These are phyloP conservation scores for Xylaria cubensis DNA, from an alignment of 495 filamentous ascomycete genomes.

Conservation along the genomic window DNA sequence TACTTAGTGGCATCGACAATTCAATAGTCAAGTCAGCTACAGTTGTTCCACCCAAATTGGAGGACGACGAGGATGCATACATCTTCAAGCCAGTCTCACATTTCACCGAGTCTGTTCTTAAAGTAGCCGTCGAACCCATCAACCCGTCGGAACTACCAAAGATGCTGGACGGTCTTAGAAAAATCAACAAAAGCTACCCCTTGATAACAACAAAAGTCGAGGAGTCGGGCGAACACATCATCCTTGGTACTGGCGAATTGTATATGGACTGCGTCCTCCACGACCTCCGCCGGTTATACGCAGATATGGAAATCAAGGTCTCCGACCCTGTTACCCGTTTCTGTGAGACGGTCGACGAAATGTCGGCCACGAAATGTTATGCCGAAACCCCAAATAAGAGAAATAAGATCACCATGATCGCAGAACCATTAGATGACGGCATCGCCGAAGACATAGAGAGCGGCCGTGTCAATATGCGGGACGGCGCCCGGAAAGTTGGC, in stretches of 20 bases:
- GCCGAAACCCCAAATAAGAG: constrained; percentile 98
- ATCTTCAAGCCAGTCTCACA: constrained; percentile 93
- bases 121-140: constrained; percentile 96
- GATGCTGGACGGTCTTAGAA: constrained; percentile 95
- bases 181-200: constrained; percentile 97
- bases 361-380: constrained; percentile 96
- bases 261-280: constrained; percentile 99
- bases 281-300: constrained; percentile 89
- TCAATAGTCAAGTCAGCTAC: constrained; percentile 99
- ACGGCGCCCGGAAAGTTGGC: constrained; percentile 89
- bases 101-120: constrained; percentile 97
- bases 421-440: constrained; percentile 91
- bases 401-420: constrained; percentile 98
- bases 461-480: constrained; percentile 87
- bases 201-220: constrained; percentile 96
- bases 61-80: constrained; percentile 88
- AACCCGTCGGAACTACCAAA: constrained; percentile 99
- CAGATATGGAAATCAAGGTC: constrained; percentile 99
- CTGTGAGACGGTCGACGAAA: constrained; percentile 98
- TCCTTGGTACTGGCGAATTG: constrained; percentile 93
- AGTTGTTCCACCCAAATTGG: constrained; percentile 78
- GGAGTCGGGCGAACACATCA: constrained; percentile 96
- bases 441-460: constrained; percentile 96
- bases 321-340: constrained; percentile 98
- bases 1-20: constrained; percentile 91